Evolutionary conservation across 352 stramenopile species (phyloP).

Genomic region (Nothophytophthora sp.): DNA sequence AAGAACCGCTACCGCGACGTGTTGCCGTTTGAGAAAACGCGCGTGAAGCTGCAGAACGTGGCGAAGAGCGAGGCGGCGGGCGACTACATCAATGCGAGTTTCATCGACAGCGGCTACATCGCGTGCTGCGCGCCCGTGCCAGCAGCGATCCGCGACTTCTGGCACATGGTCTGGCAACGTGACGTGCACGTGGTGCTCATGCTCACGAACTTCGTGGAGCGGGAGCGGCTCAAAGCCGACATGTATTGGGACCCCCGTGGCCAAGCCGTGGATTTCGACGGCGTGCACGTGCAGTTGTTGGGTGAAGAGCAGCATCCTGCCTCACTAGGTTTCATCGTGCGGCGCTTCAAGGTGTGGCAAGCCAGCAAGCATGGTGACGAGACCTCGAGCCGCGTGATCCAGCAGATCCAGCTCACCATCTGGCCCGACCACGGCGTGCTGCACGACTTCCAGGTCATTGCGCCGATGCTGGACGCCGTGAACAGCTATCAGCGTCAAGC

Average conservation of each 20-base stretch:
- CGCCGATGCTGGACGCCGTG: constrained; percentile 70
- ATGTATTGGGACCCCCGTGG: constrained; percentile 67
- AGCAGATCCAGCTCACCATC: constrained; percentile 78
- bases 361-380: constrained; percentile 15
- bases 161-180: constrained; percentile 80
- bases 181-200: constrained; percentile 86
- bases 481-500: constrained; percentile 46
- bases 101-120: constrained; percentile 66
- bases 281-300: constrained; percentile 52
- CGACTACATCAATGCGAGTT: constrained; percentile 82
- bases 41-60: constrained; percentile 44
- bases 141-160: constrained; percentile 72
- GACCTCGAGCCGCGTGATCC: constrained; percentile 37
- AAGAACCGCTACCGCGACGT: constrained; percentile 86
- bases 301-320: constrained; percentile 33
- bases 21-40: constrained; percentile 71
- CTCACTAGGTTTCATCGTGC: constrained; percentile 45
- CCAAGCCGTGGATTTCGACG: constrained; percentile 49
- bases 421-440: constrained; percentile 84
- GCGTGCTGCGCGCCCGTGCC: constrained; percentile 75
- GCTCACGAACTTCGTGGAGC: constrained; percentile 88
- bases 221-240: constrained; percentile 68
- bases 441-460: constrained; percentile 69
- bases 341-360: constrained; percentile 53
- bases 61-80: constrained; percentile 12